phyloP scores from a whole-genome alignment of 345 rosid species.

The Odontarrhena argentea region DNA sequence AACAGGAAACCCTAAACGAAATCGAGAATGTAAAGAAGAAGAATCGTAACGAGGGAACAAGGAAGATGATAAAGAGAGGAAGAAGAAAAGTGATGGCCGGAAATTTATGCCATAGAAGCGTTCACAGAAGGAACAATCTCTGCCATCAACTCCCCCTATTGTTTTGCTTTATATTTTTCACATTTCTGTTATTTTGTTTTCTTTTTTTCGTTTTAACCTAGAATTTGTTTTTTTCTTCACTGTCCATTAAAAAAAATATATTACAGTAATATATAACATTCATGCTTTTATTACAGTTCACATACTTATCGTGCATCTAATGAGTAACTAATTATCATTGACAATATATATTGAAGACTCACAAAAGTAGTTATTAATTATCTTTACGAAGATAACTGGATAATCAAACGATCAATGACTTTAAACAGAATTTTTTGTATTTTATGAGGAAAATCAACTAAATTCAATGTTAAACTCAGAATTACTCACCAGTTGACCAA shows the following conservation, averaged over 20 bases:
- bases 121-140: constrained; percentile 62
- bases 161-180: constrained; percentile 28
- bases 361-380: background rate
- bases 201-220: background rate
- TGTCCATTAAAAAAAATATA: no score
- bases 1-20: constrained; percentile 29
- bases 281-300: background rate
- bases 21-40: constrained; percentile 19
- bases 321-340: background rate
- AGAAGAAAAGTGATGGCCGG: constrained; percentile 46
- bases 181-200: constrained; percentile 17
- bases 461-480: constrained; percentile 26
- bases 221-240: background rate
- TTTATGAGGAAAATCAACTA: constrained; percentile 1
- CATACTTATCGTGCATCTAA: background rate
- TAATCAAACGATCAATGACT: background rate
- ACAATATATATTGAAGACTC: background rate
- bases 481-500: constrained; percentile 18
- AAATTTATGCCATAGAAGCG: constrained; percentile 76
- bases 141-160: constrained; percentile 48
- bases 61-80: constrained; percentile 2
- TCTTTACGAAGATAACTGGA: background rate
- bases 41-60: constrained; percentile 13
- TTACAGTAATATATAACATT: background rate
- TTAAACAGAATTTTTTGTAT: background rate